Evolutionary conservation across 352 stramenopile genomes (phyloP).

Genomic region (Pythium rishiriense): DNA sequence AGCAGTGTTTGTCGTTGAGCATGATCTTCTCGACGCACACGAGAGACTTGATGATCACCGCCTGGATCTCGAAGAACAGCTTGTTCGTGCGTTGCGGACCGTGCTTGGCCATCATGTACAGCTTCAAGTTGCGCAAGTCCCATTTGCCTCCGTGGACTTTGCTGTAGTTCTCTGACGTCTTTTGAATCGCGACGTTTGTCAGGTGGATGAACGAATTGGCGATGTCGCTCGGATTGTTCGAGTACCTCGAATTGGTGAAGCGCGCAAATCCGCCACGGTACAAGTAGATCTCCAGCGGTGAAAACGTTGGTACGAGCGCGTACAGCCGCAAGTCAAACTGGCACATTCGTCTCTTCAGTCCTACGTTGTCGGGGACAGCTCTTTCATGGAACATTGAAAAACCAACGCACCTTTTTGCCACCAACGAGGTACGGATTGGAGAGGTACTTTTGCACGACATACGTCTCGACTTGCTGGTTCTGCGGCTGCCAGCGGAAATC

Average conservation of each 20-base stretch:
- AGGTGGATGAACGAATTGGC: slow-evolving; percentile 93
- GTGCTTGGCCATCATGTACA: slow-evolving; percentile 91
- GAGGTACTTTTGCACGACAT: slow-evolving; percentile 95
- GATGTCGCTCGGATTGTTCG: slow-evolving; percentile 86
- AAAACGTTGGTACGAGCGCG: slow-evolving; percentile 92
- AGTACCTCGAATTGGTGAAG: slow-evolving; percentile 92
- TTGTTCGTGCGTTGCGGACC: slow-evolving; percentile 76
- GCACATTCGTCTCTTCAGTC: background rate
- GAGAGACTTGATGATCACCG: slow-evolving; percentile 86
- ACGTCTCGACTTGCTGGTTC: slow-evolving; percentile 88
- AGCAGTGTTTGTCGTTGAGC: slow-evolving; percentile 96
- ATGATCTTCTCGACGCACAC: slow-evolving; percentile 92
- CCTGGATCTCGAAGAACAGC: slow-evolving; percentile 91
- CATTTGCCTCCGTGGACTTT: slow-evolving; percentile 91
- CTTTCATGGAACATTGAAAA: background rate
- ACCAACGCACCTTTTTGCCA: slow-evolving; percentile 82
- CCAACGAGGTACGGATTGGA: slow-evolving; percentile 92
- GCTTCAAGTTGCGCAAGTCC: slow-evolving; percentile 90
- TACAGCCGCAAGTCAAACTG: slow-evolving; percentile 94
- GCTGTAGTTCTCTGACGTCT: slow-evolving; percentile 94
- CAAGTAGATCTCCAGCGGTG: slow-evolving; percentile 90
- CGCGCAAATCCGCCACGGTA: slow-evolving; percentile 91
- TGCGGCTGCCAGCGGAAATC: slow-evolving; percentile 82
- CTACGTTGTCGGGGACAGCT: background rate
- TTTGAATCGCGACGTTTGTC: slow-evolving; percentile 95